Evolutionary conservation across 2,329 filamentous ascomycete species (phyloP).

Genomic region (Diplodia sapinea): DNA sequence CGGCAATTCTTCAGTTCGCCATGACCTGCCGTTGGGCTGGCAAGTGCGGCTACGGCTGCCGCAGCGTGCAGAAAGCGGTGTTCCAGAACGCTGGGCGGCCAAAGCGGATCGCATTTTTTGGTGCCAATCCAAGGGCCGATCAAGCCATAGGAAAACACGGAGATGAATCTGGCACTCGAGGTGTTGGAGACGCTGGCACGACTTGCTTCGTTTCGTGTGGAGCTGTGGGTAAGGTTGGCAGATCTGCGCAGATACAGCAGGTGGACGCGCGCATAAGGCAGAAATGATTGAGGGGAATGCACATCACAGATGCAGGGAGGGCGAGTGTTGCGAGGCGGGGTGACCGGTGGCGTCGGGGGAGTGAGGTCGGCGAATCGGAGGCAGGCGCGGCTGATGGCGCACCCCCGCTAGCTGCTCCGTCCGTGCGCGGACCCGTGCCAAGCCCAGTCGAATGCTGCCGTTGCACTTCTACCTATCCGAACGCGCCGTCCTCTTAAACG

Average conservation of each 20-base stretch:
- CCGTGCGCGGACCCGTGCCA: conserved; percentile 6
- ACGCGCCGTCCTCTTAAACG: conserved; percentile 16
- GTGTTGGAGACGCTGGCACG: conserved; percentile 20
- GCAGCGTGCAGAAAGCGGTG: neutral
- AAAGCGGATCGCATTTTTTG: neutral
- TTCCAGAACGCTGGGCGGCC: conserved; percentile 13
- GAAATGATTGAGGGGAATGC: neutral
- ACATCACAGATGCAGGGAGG: conserved; percentile 1
- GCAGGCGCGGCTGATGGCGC: neutral
- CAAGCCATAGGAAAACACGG: conserved; percentile 23
- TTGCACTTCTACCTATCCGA: conserved; percentile 7
- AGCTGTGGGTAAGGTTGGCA: neutral
- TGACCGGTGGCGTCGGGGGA: neutral
- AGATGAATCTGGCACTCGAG: conserved; percentile 17
- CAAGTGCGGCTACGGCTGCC: conserved; percentile 14
- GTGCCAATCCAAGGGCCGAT: conserved; percentile 5
- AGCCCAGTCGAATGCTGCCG: neutral
- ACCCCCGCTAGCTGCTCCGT: conserved; percentile 4
- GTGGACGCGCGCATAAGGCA: conserved; percentile 11
- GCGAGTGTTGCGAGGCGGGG: neutral
- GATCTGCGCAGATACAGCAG: neutral
- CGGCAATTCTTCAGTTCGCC: conserved; percentile 9
- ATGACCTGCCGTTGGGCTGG: conserved; percentile 10
- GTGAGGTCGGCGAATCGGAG: conserved; percentile 24
- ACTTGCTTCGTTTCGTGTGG: conserved; percentile 19